These are phyloP conservation scores for Candida fluviatilis DNA, from an alignment of 805 yeast species.

Conservation along the genomic window DNA sequence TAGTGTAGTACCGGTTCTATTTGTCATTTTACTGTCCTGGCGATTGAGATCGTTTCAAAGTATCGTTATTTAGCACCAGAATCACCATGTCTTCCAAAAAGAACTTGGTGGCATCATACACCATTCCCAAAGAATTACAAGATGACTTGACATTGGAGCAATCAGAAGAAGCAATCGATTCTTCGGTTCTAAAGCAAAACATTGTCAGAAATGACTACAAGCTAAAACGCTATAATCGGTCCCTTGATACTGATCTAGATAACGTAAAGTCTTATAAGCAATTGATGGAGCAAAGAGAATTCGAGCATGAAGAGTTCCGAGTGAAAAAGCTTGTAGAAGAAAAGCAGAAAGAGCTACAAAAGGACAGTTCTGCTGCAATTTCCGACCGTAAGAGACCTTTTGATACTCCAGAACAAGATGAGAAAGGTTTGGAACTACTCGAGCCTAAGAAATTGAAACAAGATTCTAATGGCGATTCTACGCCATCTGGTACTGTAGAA, in stretches of 20 bases:
- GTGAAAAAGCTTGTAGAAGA: slow-evolving; percentile 19
- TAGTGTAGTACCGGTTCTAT: too few relatives aligned
- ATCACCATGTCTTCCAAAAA: slow-evolving; percentile 9
- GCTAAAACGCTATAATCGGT: slow-evolving; percentile 22
- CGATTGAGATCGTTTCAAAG: too few relatives aligned
- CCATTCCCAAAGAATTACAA: slow-evolving; percentile 26
- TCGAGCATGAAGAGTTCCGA: slow-evolving; percentile 32
- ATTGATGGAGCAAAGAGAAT: slow-evolving; percentile 36
- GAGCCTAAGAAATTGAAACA: background rate
- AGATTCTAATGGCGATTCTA: background rate
- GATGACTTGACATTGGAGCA: slow-evolving; percentile 21
- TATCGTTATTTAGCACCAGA: background rate
- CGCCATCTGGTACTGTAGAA: too few relatives aligned
- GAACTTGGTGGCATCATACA: slow-evolving; percentile 25
- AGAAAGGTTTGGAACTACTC: slow-evolving; percentile 2
- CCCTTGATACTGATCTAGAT: slow-evolving; percentile 21
- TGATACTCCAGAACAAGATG: slow-evolving; percentile 38
- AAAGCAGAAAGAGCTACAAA: slow-evolving; percentile 8
- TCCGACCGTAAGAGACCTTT: slow-evolving; percentile 34
- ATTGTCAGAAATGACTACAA: slow-evolving; percentile 24
- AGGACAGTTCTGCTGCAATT: background rate
- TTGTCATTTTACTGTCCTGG: too few relatives aligned
- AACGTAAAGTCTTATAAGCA: slow-evolving; percentile 36
- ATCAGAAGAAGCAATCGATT: slow-evolving; percentile 13
- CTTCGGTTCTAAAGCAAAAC: slow-evolving; percentile 14